Evolutionary conservation across 805 yeast genomes (phyloP), one percentile per base, ranked within the genome.

Genomic region (Candida berthetii): DNA sequence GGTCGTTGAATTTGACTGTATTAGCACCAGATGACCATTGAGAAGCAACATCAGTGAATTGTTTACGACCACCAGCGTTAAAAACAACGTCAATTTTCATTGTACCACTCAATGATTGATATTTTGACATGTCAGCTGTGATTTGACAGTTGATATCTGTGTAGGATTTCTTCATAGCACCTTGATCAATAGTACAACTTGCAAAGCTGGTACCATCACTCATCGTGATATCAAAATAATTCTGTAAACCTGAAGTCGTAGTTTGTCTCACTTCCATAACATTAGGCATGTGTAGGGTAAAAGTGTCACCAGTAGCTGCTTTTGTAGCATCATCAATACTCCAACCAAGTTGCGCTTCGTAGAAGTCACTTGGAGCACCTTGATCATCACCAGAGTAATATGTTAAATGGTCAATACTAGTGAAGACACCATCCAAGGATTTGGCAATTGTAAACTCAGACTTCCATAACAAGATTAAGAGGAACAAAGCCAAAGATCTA

Each of bases 1-100:
- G 9, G 16, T 34, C 42, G 34, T 48, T 48, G 46, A 48, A 48
- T 8, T 42, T 40, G n/a, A 48, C 41, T 14, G 42, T 40, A 41
- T 46, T 48, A 13, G 35, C 3, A 8, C 52, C 52, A 3, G 37
- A 16, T 15, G 11, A 16, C 52, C 52, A 48, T 4, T 25, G 35
- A 7, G 16, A 10, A n/a, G 49, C 48, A n/a, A 44, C 37, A 13
- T 28, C 35, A 4, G 31, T 17, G 8, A 44, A 39, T 14, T 38
- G 33, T 1, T 13, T 19, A 38, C 48, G 40, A 5, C 37, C 45
- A 42, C 52, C 52, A 27, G 42, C 41, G 28, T 46, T 48, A n/a
- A 46, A 42, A 4, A 44, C 42, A 11, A 46, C 31, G n/a, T 19
- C 35, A 19, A 48, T 35, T 1, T 13, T 20, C 8, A 29, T 32